phyloP scores from a whole-genome alignment of 768 basidiomycete genomes.

The Lactarius evosmus region DNA sequence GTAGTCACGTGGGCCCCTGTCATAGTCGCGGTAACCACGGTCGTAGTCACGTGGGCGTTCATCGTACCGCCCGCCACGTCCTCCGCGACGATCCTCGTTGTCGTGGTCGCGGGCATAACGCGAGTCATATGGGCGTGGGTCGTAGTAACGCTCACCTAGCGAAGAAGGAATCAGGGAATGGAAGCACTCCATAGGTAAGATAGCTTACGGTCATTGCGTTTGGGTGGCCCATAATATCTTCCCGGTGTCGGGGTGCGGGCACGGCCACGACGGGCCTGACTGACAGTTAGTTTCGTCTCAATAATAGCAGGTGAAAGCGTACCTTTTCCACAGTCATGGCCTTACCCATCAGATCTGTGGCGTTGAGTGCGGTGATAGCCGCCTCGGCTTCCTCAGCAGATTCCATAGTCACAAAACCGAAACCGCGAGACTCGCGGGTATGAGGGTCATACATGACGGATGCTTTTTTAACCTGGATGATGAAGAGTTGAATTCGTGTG shows the following conservation, averaged over 20 bases:
- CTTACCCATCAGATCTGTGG: conserved; percentile 85
- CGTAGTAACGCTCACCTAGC: conserved; percentile 80
- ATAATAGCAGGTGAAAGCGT: conserved; percentile 9
- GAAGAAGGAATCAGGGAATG: conserved; percentile 9
- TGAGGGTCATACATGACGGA: conserved; percentile 67
- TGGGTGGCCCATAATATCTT: conserved; percentile 90
- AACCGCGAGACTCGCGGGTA: conserved; percentile 68
- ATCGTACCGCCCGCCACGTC: conserved; percentile 39
- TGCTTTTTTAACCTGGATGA: conserved; percentile 55
- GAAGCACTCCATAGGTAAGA: conserved; percentile 3
- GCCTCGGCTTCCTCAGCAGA: conserved; percentile 86
- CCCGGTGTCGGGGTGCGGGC: conserved; percentile 93
- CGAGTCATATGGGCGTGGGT: conserved; percentile 88
- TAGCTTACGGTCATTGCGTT: conserved; percentile 59
- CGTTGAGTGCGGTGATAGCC: conserved; percentile 79
- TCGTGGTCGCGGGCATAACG: conserved; percentile 73
- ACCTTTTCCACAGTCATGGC: conserved; percentile 87
- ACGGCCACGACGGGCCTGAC: conserved; percentile 81
- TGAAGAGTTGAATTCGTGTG: background rate
- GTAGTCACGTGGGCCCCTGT: conserved; percentile 25
- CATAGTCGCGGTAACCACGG: conserved; percentile 33
- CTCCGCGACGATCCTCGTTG: conserved; percentile 45
- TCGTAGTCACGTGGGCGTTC: conserved; percentile 38
- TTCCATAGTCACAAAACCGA: conserved; percentile 90
- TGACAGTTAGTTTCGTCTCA: background rate